phyloP scores from a whole-genome alignment of 352 stramenopile genomes.

The Pythium aquatile region DNA sequence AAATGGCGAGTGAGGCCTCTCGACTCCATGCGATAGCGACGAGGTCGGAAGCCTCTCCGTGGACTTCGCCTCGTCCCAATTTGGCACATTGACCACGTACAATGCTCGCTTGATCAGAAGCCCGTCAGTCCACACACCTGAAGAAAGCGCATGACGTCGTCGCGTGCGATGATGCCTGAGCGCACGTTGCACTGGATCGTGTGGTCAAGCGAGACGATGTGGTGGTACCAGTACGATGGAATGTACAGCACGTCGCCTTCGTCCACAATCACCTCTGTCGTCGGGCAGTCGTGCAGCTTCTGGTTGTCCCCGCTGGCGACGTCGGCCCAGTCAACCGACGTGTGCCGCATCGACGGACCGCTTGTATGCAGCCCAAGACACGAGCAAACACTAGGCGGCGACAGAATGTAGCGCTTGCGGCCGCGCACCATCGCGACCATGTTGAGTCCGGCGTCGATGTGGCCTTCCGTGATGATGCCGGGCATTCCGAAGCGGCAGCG shows the following conservation, averaged over 20 bases:
- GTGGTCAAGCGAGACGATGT: slow-evolving; percentile 93
- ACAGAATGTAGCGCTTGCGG: slow-evolving; percentile 91
- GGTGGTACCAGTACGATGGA: slow-evolving; percentile 95
- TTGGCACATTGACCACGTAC: too few species aligned
- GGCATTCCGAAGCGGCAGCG: slow-evolving; percentile 90
- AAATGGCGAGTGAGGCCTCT: too few species aligned
- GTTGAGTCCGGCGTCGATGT: slow-evolving; percentile 94
- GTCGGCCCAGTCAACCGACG: slow-evolving; percentile 90
- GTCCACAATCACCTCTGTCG: slow-evolving; percentile 90
- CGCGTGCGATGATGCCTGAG: slow-evolving; percentile 41
- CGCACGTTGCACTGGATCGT: slow-evolving; percentile 95
- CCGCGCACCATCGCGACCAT: slow-evolving; percentile 92
- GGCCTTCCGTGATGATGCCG: slow-evolving; percentile 91
- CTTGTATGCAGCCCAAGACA: slow-evolving; percentile 73
- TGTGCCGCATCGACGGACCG: slow-evolving; percentile 88
- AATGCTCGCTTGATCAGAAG: neutral
- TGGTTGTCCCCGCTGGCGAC: slow-evolving; percentile 25
- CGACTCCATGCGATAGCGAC: too few species aligned
- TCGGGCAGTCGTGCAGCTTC: slow-evolving; percentile 45
- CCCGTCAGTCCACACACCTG: slow-evolving; percentile 36
- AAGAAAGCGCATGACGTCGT: slow-evolving; percentile 40
- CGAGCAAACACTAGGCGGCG: slow-evolving; percentile 84
- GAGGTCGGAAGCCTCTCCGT: too few species aligned
- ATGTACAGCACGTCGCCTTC: slow-evolving; percentile 94
- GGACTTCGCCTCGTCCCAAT: too few species aligned